Percentiles rank a stretch among this genome's conserved stretches.
These are phyloP conservation scores for Phytophthora rubi DNA, from an alignment of 352 stramenopile genomes.

Conservation along the genomic window DNA sequence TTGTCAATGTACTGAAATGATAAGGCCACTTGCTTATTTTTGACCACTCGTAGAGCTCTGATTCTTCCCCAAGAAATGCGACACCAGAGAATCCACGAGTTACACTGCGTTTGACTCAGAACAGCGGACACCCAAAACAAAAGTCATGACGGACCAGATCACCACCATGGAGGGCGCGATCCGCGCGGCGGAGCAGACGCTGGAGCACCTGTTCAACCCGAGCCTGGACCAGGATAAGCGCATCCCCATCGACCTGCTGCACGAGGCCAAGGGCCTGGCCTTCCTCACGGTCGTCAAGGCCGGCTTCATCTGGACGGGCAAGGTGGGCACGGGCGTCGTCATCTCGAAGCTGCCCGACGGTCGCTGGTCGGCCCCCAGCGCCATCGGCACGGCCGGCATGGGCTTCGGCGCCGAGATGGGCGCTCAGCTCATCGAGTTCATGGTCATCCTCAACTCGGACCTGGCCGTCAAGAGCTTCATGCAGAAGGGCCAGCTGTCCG, in stretches of 20 bases:
- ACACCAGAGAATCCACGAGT: slow-evolving; percentile 24
- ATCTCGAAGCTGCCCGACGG: slow-evolving; percentile 94
- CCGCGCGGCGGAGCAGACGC: slow-evolving; percentile 86
- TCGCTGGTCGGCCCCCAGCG: slow-evolving; percentile 95
- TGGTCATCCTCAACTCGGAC: slow-evolving; percentile 95
- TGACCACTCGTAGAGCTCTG: slow-evolving; percentile 6
- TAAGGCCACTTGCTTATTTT: slow-evolving; percentile 1
- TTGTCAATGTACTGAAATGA: slow-evolving; percentile 24
- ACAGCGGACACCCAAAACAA: too few species aligned
- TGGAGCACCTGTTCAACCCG: slow-evolving; percentile 93
- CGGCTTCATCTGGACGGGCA: slow-evolving; percentile 87
- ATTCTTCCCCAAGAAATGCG: slow-evolving; percentile 16
- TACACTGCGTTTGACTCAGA: background rate
- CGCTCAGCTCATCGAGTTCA: slow-evolving; percentile 86
- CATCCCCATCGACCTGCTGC: slow-evolving; percentile 91
- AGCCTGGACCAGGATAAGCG: slow-evolving; percentile 85
- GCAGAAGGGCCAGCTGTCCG: slow-evolving; percentile 85
- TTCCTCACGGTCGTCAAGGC: slow-evolving; percentile 94
- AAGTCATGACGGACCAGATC: slow-evolving; percentile 73
- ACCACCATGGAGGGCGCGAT: slow-evolving; percentile 93
- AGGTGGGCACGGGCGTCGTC: slow-evolving; percentile 92
- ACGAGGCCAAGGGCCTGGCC: slow-evolving; percentile 89
- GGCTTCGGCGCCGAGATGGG: slow-evolving; percentile 83
- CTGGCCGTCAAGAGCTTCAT: slow-evolving; percentile 92
- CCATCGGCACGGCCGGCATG: slow-evolving; percentile 93